Conservation (phyloP, 441 rosid genomes). For the Capsella rubella region DNA sequence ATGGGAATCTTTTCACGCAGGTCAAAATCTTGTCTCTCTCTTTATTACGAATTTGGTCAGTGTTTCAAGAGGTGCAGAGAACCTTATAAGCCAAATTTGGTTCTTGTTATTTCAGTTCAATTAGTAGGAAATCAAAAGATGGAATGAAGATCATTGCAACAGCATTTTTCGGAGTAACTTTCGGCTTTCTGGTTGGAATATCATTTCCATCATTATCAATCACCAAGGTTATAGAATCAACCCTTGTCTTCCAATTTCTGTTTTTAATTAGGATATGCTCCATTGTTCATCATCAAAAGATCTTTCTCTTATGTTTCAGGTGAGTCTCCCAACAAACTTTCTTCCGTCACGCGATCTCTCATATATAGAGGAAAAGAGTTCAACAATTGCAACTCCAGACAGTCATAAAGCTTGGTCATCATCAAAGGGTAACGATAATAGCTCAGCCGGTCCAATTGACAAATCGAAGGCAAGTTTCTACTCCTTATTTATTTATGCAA, state of each 20-base stretch:
- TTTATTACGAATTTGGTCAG: neutral
- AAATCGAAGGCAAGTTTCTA: conserved; percentile 62
- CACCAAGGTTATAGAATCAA: conserved; percentile 62
- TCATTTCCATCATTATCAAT: conserved; percentile 78
- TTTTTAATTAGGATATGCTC: neutral
- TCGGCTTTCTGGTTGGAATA: conserved; percentile 86
- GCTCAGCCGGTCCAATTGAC: conserved; percentile 46
- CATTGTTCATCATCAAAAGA: neutral
- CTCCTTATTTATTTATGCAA: conserved; percentile 27
- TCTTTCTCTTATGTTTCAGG: conserved; percentile 53
- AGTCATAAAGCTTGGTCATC: conserved; percentile 49
- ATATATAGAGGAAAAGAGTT: conserved; percentile 55
- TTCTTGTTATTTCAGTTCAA: conserved; percentile 52
- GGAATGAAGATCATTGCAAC: conserved; percentile 72
- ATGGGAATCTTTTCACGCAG: conserved; percentile 78
- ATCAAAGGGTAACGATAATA: conserved; percentile 24
- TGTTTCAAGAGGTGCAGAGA: conserved; percentile 5
- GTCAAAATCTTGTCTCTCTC: conserved; percentile 45
- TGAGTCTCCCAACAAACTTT: conserved; percentile 66
- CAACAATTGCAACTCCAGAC: conserved; percentile 53
- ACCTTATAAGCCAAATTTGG: conserved; percentile 13
- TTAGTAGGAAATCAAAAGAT: conserved; percentile 73
- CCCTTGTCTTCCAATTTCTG: neutral
- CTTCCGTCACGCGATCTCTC: conserved; percentile 56
- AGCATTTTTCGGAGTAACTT: conserved; percentile 74